Percentiles rank a stretch among this genome's conserved stretches.
phyloP scores from a whole-genome alignment of 2,329 filamentous ascomycete species.

The Penicillium sp. region DNA sequence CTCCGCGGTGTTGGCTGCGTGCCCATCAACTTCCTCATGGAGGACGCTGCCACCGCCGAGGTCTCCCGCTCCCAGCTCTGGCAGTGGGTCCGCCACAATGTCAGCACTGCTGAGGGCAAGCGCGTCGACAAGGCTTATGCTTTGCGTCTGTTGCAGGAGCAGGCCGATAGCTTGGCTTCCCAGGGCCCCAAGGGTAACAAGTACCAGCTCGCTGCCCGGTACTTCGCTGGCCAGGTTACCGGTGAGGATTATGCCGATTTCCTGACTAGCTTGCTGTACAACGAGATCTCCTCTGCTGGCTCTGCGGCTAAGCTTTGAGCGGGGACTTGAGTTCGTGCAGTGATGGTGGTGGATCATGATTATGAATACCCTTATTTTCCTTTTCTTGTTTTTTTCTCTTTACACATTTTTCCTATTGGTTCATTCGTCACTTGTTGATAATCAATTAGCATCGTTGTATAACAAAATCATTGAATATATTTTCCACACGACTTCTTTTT shows the following conservation, averaged over 20 bases:
- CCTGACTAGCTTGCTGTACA: constrained; percentile 83
- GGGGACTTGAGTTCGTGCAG: background rate
- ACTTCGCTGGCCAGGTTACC: constrained; percentile 90
- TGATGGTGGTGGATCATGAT: constrained; percentile 28
- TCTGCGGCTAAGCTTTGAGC: constrained; percentile 70
- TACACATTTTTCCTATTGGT: constrained; percentile 11
- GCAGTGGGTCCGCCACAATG: constrained; percentile 84
- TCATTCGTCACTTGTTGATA: constrained; percentile 13
- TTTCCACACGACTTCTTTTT: background rate
- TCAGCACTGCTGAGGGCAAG: constrained; percentile 85
- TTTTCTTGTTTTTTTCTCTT: constrained; percentile 11
- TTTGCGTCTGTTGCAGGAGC: constrained; percentile 83
- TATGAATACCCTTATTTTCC: constrained; percentile 37
- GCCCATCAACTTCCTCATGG: constrained; percentile 98
- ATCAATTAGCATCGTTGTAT: constrained; percentile 33
- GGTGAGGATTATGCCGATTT: constrained; percentile 98
- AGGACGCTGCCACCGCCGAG: constrained; percentile 96
- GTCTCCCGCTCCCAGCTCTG: constrained; percentile 93
- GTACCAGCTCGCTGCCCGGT: constrained; percentile 86
- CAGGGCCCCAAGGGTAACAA: constrained; percentile 89
- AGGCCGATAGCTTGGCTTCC: constrained; percentile 73
- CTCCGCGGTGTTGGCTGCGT: constrained; percentile 92
- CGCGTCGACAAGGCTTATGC: constrained; percentile 92
- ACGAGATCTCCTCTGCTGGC: constrained; percentile 63
- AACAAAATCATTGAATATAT: constrained; percentile 27